A percentile compares a stretch with the other conserved stretches of the same genome.
phyloP scores from a whole-genome alignment of 352 stramenopile species.

The Phytophthora pluvialis region DNA sequence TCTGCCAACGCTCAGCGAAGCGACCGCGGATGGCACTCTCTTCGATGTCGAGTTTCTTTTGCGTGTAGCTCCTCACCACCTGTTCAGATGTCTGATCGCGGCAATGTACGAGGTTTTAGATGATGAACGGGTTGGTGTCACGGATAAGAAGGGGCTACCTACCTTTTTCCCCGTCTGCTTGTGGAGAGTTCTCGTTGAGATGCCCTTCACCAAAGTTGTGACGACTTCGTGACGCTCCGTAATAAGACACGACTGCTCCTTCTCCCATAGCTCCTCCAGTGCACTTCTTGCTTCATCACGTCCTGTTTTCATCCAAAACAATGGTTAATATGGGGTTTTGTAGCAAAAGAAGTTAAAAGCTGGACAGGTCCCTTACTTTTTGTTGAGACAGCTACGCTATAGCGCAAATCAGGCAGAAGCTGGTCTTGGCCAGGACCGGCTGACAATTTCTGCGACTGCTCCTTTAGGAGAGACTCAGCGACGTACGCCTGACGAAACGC shows the following conservation, averaged over 20 bases:
- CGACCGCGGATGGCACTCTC: conserved; percentile 38
- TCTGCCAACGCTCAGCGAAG: conserved; percentile 47
- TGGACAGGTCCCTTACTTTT: conserved; percentile 36
- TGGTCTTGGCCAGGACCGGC: conserved; percentile 28
- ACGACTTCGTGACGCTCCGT: conserved; percentile 35
- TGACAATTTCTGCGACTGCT: conserved; percentile 8
- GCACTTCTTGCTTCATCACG: conserved; percentile 41
- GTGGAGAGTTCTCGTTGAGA: conserved; percentile 45
- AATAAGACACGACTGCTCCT: conserved; percentile 38
- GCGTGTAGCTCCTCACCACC: conserved; percentile 38
- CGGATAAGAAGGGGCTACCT: neutral
- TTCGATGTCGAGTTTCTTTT: conserved; percentile 55
- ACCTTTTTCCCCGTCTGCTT: conserved; percentile 50
- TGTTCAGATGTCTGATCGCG: conserved; percentile 16
- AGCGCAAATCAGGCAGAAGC: conserved; percentile 40
- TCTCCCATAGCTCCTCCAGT: conserved; percentile 39
- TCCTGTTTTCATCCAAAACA: conserved; percentile 19
- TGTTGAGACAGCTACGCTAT: conserved; percentile 39
- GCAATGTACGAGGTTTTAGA: conserved; percentile 14
- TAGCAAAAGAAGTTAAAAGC: neutral
- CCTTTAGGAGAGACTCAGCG: conserved; percentile 9
- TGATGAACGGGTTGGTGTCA: neutral
- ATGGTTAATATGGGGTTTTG: neutral
- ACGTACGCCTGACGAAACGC: conserved; percentile 24
- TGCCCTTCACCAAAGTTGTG: conserved; percentile 39